These are phyloP conservation scores for Phytophthora pini DNA, from an alignment of 352 stramenopile genomes.

Conservation along the genomic window DNA sequence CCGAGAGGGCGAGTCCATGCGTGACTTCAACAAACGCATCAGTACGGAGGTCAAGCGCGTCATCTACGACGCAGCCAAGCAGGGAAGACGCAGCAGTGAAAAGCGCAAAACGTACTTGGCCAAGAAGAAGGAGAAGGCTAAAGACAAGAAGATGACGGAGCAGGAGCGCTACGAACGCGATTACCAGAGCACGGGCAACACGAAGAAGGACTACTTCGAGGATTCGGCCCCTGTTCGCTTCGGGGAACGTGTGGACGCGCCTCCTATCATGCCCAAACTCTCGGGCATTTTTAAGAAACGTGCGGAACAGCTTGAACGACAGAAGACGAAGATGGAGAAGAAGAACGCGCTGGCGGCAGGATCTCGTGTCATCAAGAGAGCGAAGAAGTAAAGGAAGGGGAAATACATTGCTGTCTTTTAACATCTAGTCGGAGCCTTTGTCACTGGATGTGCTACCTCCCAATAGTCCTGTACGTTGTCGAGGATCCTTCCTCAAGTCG, in stretches of 20 bases:
- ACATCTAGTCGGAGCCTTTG: slow-evolving; percentile 52
- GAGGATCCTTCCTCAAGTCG: slow-evolving; percentile 72
- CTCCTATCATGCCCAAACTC: slow-evolving; percentile 83
- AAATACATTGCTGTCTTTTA: slow-evolving; percentile 34
- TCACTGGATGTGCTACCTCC: slow-evolving; percentile 23
- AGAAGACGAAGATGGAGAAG: slow-evolving; percentile 48
- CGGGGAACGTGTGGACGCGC: slow-evolving; percentile 82
- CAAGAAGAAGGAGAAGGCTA: slow-evolving; percentile 83
- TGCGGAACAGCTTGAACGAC: slow-evolving; percentile 50
- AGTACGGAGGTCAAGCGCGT: slow-evolving; percentile 84
- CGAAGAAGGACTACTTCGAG: slow-evolving; percentile 81
- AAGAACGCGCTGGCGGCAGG: slow-evolving; percentile 26
- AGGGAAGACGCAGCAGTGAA: slow-evolving; percentile 67
- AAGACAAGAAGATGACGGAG: slow-evolving; percentile 80
- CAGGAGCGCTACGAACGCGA: slow-evolving; percentile 83
- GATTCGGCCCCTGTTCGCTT: slow-evolving; percentile 68
- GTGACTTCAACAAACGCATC: slow-evolving; percentile 87
- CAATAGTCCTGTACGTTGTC: slow-evolving; percentile 56
- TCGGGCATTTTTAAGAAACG: slow-evolving; percentile 84
- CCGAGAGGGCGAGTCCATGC: slow-evolving; percentile 75
- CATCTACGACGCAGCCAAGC: slow-evolving; percentile 87
- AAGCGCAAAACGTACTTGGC: slow-evolving; percentile 81
- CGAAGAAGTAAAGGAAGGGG: slow-evolving; percentile 28
- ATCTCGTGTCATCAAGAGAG: slow-evolving; percentile 28
- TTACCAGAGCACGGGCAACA: slow-evolving; percentile 69